Conservation (phyloP, 2,329 filamentous ascomycete species). For the Podosphaera fusca region DNA sequence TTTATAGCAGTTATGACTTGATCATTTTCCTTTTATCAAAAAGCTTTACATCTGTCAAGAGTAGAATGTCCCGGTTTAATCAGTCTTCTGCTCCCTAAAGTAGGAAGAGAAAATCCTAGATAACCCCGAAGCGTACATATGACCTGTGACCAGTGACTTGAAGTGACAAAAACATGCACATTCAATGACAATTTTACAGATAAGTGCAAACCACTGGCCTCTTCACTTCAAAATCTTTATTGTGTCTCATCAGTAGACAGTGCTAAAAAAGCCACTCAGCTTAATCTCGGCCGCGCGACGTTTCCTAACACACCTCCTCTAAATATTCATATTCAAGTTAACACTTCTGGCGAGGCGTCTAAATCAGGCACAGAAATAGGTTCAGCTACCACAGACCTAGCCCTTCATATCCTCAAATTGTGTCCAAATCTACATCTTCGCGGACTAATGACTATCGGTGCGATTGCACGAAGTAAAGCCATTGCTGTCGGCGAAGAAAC, state of each 20-base stretch:
- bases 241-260: conserved; percentile 80
- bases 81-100: too few species aligned
- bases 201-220: conserved; percentile 69
- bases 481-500: conserved; percentile 61
- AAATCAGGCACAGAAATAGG: conserved; percentile 66
- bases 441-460: conserved; percentile 93
- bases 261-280: conserved; percentile 61
- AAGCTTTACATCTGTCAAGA: too few species aligned
- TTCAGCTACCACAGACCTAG: conserved; percentile 36
- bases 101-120: too few species aligned
- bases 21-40: too few species aligned
- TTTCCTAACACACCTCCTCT: conserved; percentile 21
- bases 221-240: conserved; percentile 69
- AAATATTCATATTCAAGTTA: conserved; percentile 71
- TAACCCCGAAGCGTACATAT: too few species aligned
- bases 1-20: too few species aligned
- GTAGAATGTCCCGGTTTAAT: too few species aligned
- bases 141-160: too few species aligned
- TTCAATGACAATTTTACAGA: conserved; percentile 23
- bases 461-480: conserved; percentile 63
- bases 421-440: conserved; percentile 54
- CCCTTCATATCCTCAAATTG: conserved; percentile 41
- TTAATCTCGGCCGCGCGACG: conserved; percentile 53
- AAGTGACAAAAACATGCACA: not conserved
- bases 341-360: conserved; percentile 68